Base-by-base conservation (phyloP, 1,139 yeast genomes). In the Lodderomyces parapsilosis region DNA sequence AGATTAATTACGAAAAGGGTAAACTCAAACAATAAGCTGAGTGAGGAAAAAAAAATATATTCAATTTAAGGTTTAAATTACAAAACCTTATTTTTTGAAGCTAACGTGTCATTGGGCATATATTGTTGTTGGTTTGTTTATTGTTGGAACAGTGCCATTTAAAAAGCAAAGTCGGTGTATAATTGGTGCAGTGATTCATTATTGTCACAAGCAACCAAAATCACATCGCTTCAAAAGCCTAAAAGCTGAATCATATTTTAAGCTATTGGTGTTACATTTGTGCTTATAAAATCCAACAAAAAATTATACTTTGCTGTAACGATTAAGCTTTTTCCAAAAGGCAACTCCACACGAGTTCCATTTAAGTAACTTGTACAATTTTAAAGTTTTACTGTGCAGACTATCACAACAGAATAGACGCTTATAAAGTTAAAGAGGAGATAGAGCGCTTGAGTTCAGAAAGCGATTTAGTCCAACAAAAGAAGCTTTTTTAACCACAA, bases 81-180 rank as follows among this genome's bases (percentile, higher is more conserved):
- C 33, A 30, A 30, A 30, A 30, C 33, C 33, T 30, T 30, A 30
- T 15, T 30, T 30, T n/a, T n/a, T n/a, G n/a, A n/a, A n/a, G n/a
- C n/a, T n/a, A n/a, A n/a, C n/a, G n/a, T n/a, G n/a, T n/a, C n/a
- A n/a, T n/a, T n/a, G n/a, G n/a, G 10, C 27, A 11, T n/a, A 9
- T 24, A 24, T 11, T 24, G 27, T 24, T 24, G 10, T 20, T 20
- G 23, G n/a, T n/a, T n/a, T n/a, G n/a, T n/a, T n/a, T n/a, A n/a
- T n/a, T n/a, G n/a, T n/a, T n/a, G n/a, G n/a, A n/a, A n/a, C n/a
- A n/a, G n/a, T n/a, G n/a, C n/a, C n/a, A n/a, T n/a, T n/a, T n/a
- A n/a, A n/a, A n/a, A n/a, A n/a, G n/a, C n/a, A n/a, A n/a, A n/a
- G n/a, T n/a, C n/a, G n/a, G n/a, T n/a, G n/a, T n/a, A n/a, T n/a